Evolutionary conservation across 116 monocot genomes (phyloP), one percentile per base, ranked within the genome.

Genomic region (Zostera marina): DNA sequence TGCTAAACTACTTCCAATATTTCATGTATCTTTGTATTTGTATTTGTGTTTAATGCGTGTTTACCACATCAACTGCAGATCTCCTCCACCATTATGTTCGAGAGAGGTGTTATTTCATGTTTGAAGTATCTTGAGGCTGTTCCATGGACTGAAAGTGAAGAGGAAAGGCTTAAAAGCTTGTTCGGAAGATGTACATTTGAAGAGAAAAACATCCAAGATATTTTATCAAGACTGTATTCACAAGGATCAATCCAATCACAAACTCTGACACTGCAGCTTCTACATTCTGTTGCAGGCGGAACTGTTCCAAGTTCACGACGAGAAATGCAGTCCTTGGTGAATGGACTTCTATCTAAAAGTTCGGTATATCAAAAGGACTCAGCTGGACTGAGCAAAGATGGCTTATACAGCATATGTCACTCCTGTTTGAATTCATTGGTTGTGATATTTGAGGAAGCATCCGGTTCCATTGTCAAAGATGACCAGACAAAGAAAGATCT

Each of bases 81-180:
- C 59, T 78, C 85, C 22, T 67, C 66, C 23, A 54, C 69, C 40
- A 78, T 96, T 58, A 76, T 66, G 77, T 96, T 85, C 62, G 72
- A 78, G 12, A 73, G 66, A 74, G 96, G 89, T 53, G 70, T 88
- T 4, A 46, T n/a, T 9, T 85, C 90, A 62, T 96, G 96, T 57
- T 73, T 96, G 56, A 80, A 68, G 62, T 96, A 89, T 47, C 77
- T 96, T 8, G 96, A 96, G 54, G 96, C 83, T 38, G 89, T 82
- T 59, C 96, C 96, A 58, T 96, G 96, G 96, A 89, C 53, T 53
- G 96, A 96, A 63, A 69, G 52, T 17, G 96, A 96, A 62, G 96
- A 96, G 56, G 90, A 89, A 56, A 89, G 77, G 70, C 64, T 96
- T 47, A 96, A 80, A 60, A 63, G n/a, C 49, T 61, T 96, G 14